Conservation (phyloP, 202 grass and related monocot genomes). For the Miscanthus sacchariflorus region DNA sequence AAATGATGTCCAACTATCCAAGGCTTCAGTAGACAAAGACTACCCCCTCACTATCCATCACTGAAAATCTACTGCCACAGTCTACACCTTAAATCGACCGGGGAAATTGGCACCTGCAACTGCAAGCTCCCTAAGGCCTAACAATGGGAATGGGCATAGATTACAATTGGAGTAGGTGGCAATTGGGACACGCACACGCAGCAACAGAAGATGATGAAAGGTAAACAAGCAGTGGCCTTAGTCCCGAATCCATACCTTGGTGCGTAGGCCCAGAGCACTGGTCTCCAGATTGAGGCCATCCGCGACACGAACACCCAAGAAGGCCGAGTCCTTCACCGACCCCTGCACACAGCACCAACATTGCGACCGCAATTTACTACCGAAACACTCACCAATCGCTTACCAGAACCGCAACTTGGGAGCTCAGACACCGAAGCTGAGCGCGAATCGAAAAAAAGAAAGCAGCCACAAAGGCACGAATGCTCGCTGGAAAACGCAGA, state of each 20-base stretch:
- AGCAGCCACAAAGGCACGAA: not conserved
- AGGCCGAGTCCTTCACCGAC: constrained; percentile 64
- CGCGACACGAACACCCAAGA: constrained; percentile 61
- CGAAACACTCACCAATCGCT: not conserved
- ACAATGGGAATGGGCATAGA: not conserved
- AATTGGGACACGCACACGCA: not conserved
- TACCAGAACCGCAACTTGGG: not conserved
- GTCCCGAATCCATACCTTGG: constrained; percentile 54
- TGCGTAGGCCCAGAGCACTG: constrained; percentile 51
- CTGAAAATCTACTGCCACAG: not conserved
- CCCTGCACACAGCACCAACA: constrained; percentile 41
- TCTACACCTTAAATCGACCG: not conserved
- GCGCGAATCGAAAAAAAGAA: no score
- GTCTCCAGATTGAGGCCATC: constrained; percentile 58
- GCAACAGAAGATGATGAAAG: not conserved
- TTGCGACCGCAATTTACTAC: not conserved
- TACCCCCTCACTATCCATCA: not conserved
- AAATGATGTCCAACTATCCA: not conserved
- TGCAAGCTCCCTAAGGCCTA: not conserved
- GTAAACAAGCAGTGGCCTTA: not conserved
- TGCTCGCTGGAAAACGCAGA: not conserved
- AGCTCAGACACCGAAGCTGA: not conserved
- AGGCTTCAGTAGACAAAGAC: not conserved
- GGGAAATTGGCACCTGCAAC: not conserved
- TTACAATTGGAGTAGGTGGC: not conserved